Base-by-base conservation (phyloP, 2,329 filamentous ascomycete species). In the Stagonosporopsis vannaccii region DNA sequence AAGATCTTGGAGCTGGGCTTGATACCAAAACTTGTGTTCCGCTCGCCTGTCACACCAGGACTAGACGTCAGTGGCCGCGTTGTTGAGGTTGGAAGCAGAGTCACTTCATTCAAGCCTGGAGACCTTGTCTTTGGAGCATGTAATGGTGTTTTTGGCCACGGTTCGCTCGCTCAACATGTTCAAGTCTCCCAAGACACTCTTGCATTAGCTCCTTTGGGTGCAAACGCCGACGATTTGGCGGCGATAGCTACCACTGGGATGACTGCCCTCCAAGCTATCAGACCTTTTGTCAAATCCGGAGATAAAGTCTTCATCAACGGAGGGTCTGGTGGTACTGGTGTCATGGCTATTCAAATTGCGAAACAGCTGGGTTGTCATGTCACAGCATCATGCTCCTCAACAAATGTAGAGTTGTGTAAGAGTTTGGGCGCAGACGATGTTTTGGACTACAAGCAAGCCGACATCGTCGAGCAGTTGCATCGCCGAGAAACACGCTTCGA, bases 221-320 rank as follows among this genome's bases (percentile, higher is more conserved):
- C n/a, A 8, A 25, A 13, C 23, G 4, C 12, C 2, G 39, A 41
- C 4, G 39, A 41, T 5, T 9, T 26, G 5, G 22, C 23, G 3
- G 39, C 39, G 11, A 26, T 41, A n/a, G 39, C 39, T n/a, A 26
- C 22, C 3, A 11, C 7, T 7, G 22, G 23, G 3, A 41, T 75
- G 35, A 75, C 73, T 4, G 71, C 74, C 3, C 74, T 71, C 39
- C 70, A 74, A 60, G 64, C 58, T 37, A 54, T 77, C 20, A 60
- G 58, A 13, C 72, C 47, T 6, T 59, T 67, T 41, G 63, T 63
- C 40, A 75, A 72, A 60, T 37, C 54, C 4, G 73, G 74, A 19
- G 77, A 81, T 45, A 80, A 78, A 61, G 77, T 88, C 13, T 83
- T 88, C 63, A 80, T 88, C 67, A 88, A 88, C 64, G 86, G 85